phyloP scores from a whole-genome alignment of 306 rosid species.

The Heteromeles arbutifolia region DNA sequence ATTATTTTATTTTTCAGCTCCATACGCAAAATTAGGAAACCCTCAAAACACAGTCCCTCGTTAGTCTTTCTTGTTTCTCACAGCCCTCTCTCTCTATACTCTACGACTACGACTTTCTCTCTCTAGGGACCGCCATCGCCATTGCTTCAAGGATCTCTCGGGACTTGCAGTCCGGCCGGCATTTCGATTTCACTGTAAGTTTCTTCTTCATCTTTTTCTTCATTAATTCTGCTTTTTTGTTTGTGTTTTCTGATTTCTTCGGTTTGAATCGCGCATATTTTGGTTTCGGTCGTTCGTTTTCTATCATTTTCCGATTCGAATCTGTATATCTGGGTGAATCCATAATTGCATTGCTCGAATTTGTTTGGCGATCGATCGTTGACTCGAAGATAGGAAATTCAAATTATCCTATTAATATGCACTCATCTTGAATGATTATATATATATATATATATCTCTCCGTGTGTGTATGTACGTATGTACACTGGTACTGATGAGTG shows the following conservation, averaged over 20 bases:
- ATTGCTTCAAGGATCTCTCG: slow-evolving; percentile 16
- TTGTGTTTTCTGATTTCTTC: neutral
- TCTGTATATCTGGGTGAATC: neutral
- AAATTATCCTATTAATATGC: neutral
- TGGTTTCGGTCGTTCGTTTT: slow-evolving; percentile 26
- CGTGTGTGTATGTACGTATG: neutral
- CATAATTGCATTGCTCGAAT: neutral
- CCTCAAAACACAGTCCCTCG: neutral
- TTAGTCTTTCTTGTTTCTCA: slow-evolving; percentile 12
- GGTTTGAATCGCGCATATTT: neutral
- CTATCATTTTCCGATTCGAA: slow-evolving; percentile 38
- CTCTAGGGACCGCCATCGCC: slow-evolving; percentile 14
- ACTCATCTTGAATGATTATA: neutral
- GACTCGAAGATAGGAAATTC: neutral
- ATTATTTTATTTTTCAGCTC: neutral
- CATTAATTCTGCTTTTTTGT: neutral
- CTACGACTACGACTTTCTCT: slow-evolving; percentile 2
- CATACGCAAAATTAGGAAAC: slow-evolving; percentile 2
- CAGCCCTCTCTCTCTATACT: slow-evolving; percentile 17
- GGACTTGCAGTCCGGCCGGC: slow-evolving; percentile 31
- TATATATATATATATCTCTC: neutral
- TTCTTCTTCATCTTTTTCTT: slow-evolving; percentile 6
- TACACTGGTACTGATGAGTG: slow-evolving; percentile 2
- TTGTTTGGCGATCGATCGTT: neutral
- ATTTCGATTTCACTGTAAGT: slow-evolving; percentile 30